Evolutionary conservation across 202 grass and related monocot species (phyloP), one percentile per base, ranked within the genome.

Genomic region (Carex arenaria): DNA sequence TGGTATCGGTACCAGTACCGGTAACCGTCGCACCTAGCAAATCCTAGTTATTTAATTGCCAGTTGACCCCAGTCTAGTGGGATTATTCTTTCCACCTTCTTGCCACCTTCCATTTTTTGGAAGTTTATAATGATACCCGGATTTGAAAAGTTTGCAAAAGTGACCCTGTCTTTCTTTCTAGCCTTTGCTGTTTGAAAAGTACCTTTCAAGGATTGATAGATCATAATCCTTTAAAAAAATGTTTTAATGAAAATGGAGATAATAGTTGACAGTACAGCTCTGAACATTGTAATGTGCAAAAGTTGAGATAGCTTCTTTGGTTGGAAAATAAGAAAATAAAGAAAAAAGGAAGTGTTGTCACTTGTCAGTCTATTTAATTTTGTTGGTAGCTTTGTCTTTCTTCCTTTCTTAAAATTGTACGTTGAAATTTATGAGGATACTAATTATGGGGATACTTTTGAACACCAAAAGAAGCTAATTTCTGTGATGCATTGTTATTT

Each of bases 41-140:
- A 76, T 53, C 63, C 42, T 2, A 54, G 10, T 79, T 83, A 81
- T 59, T 84, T 78, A 83, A 82, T 88, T 11, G 62, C 51, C 64
- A 10, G 42, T 40, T 77, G 56, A 80, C 83, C 75, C 82, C 83
- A 88, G 86, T 93, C 72, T 57, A 75, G 87, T 91, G 79, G 61
- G 85, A 54, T 67, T 32, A 81, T 67, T 36, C 3, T 43, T 87
- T 23, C 61, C 64, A 54, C 10, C 51, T 43, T 67, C 19, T 53
- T n/a, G 76, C 61, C 57, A 84, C 60, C 42, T 76, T 62, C 67
- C 53, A 26, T 10, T 52, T 12, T 10, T 84, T 13, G 14, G 22
- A 82, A 12, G 10, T 68, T 82, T 82, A 8, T 54, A 68, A 49
- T 55, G 9, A 52, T 67, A 52, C 63, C 80, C 20, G 3, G 11